A percentile compares a stretch with the other conserved stretches of the same genome.
Conservation (phyloP, 305 asterid genomes). For the Solanum hybrid region DNA sequence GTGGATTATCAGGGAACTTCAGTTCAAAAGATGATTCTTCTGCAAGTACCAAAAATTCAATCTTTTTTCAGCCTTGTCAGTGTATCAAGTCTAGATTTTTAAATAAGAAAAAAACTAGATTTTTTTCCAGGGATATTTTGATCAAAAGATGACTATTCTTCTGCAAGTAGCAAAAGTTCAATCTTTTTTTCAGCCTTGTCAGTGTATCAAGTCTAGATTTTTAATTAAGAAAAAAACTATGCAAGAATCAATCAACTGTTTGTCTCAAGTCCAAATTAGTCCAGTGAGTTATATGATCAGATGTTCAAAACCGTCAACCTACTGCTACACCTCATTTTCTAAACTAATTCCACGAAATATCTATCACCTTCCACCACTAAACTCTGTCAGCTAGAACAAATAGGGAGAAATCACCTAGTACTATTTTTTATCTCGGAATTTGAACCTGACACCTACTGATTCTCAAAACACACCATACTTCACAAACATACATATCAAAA, state of each 20-base stretch:
- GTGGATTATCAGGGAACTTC: constrained; percentile 13
- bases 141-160: constrained; percentile 13
- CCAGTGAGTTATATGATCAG: neutral
- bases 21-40: constrained; percentile 15
- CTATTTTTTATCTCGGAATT: neutral
- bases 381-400: neutral
- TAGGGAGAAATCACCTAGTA: neutral
- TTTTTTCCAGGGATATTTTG: constrained; percentile 12
- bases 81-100: neutral
- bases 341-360: neutral
- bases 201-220: neutral
- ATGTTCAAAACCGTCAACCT: neutral
- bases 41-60: neutral
- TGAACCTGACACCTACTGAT: neutral
- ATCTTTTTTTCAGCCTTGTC: neutral
- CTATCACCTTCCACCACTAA: neutral
- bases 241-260: neutral
- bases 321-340: neutral
- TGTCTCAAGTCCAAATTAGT: neutral
- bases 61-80: neutral
- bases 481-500: neutral
- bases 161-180: neutral
- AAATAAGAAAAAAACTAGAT: neutral
- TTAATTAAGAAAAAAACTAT: neutral
- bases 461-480: neutral